Percentiles rank a stretch among this genome's conserved stretches.
Conservation (phyloP, 1,284 basidiomycete genomes). For the Microbotryum violaceum region DNA sequence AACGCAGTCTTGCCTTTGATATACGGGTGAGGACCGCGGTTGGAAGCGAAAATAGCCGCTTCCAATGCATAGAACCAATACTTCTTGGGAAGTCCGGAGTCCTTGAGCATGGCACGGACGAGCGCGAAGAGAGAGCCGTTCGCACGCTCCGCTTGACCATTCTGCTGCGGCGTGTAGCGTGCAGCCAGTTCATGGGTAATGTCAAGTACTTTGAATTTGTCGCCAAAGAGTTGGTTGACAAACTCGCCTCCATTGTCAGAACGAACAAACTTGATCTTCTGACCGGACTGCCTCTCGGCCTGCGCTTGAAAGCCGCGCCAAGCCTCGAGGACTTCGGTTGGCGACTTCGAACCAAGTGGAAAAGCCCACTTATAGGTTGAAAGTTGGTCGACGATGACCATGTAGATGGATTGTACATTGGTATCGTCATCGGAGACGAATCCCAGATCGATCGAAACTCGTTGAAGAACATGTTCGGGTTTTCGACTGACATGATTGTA, state of each 20-base stretch:
- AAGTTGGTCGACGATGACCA: too few species aligned
- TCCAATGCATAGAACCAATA: not conserved
- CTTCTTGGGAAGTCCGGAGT: not conserved
- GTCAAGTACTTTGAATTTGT: constrained; percentile 1
- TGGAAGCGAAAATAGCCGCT: not conserved
- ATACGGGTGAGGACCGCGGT: not conserved
- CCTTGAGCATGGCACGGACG: constrained; percentile 3
- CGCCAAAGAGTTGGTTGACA: not conserved
- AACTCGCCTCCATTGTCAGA: constrained; percentile 22
- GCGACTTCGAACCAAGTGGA: too few species aligned
- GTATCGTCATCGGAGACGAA: too few species aligned
- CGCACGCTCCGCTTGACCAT: constrained; percentile 2
- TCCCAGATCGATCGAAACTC: too few species aligned
- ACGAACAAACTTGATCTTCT: too few species aligned
- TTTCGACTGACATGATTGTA: too few species aligned
- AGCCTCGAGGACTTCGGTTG: too few species aligned
- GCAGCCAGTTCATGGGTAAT: constrained; percentile 8
- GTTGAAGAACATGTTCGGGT: too few species aligned
- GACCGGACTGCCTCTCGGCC: too few species aligned
- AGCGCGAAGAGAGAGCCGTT: not conserved
- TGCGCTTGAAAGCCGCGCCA: too few species aligned
- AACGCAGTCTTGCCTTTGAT: not conserved
- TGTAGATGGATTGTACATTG: too few species aligned
- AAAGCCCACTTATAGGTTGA: too few species aligned
- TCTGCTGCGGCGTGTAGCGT: constrained; percentile 15